Evolutionary conservation across 2,329 filamentous ascomycete genomes (phyloP).

Genomic region (Gremmenia infestans): DNA sequence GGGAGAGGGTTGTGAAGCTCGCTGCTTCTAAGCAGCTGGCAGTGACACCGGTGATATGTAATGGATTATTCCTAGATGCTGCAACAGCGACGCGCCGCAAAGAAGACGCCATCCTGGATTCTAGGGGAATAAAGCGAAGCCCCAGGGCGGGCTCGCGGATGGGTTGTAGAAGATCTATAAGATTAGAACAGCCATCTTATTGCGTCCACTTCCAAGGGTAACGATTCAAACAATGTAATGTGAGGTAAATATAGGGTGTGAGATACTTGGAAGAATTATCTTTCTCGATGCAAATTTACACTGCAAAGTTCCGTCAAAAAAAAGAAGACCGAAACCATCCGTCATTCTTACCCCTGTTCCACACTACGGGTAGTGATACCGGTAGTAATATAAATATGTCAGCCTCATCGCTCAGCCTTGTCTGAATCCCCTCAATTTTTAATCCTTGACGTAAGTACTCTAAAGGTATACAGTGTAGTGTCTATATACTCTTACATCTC

Average conservation of each 20-base stretch:
- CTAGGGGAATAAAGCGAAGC: constrained; percentile 16
- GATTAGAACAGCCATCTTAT: constrained; percentile 2
- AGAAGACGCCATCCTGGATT: constrained; percentile 20
- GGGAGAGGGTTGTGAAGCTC: neutral
- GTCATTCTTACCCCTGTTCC: neutral
- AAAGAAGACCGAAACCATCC: neutral
- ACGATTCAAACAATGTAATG: too few species aligned
- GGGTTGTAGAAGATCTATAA: neutral
- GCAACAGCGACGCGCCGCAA: constrained; percentile 14
- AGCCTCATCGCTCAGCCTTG: neutral
- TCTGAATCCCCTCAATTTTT: neutral
- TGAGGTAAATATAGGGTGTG: neutral
- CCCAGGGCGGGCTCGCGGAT: constrained; percentile 25
- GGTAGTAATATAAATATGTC: neutral
- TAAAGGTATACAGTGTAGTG: too few species aligned
- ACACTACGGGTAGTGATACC: too few species aligned
- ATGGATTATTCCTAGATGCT: constrained; percentile 11
- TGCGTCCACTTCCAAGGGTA: too few species aligned
- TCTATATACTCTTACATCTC: neutral
- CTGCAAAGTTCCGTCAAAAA: neutral
- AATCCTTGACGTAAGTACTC: too few species aligned
- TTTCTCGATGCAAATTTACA: neutral
- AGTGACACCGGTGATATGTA: neutral
- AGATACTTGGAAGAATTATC: neutral
- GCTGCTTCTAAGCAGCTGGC: neutral